Conservation (phyloP, 495 filamentous ascomycete genomes). For the Penicillium angulare region DNA sequence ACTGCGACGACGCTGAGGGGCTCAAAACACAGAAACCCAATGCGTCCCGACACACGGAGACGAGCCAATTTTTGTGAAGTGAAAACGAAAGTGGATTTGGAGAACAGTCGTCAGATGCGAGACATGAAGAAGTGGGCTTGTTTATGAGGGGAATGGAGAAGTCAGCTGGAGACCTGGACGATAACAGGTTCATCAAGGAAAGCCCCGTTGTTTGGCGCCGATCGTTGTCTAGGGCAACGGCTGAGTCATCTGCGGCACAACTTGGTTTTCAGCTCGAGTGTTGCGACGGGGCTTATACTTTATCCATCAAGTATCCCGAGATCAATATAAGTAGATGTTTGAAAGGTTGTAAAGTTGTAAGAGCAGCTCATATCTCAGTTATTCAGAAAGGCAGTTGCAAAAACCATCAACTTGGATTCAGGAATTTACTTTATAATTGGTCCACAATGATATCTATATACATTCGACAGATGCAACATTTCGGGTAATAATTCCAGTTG, state of each 20-base stretch:
- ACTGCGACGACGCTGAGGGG: slow-evolving; percentile 16
- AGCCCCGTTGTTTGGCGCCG: slow-evolving; percentile 27
- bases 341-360: no score
- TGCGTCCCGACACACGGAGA: slow-evolving; percentile 20
- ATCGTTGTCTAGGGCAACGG: slow-evolving; percentile 38
- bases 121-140: slow-evolving; percentile 23
- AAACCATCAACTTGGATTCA: no score
- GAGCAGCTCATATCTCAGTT: no score
- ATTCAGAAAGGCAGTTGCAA: no score
- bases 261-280: neutral
- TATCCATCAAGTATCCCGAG: no score
- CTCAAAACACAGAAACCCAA: slow-evolving; percentile 21
- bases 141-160: slow-evolving; percentile 27
- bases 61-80: slow-evolving; percentile 9
- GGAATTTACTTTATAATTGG: no score
- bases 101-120: slow-evolving; percentile 16
- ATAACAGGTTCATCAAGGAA: slow-evolving; percentile 27
- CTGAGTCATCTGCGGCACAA: slow-evolving; percentile 29
- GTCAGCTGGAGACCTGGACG: slow-evolving; percentile 14
- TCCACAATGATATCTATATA: no score
- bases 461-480: no score
- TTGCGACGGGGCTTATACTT: no score
- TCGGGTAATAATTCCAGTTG: no score
- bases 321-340: no score
- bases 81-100: slow-evolving; percentile 24